These are phyloP conservation scores for Colletotrichum sojae DNA, from an alignment of 2,329 filamentous ascomycete species.

Conservation along the genomic window DNA sequence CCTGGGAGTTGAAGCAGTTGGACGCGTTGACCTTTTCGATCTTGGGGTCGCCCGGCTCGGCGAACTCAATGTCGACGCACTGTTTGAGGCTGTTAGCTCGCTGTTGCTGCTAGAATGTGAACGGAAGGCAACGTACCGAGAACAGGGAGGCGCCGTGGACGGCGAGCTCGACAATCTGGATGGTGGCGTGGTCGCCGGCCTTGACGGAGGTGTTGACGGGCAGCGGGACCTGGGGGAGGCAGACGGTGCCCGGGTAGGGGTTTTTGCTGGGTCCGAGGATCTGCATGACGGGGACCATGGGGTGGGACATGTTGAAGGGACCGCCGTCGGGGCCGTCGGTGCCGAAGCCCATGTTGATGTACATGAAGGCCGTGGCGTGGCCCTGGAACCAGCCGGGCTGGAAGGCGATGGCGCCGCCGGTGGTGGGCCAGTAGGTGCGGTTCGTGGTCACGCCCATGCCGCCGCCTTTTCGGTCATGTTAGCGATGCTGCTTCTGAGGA, in stretches of 20 bases:
- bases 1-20: slow-evolving; percentile 91
- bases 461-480: slow-evolving; percentile 73
- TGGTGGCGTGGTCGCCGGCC: slow-evolving; percentile 89
- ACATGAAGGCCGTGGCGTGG: slow-evolving; percentile 85
- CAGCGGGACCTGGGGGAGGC: slow-evolving; percentile 89
- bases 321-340: slow-evolving; percentile 73
- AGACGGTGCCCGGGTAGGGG: slow-evolving; percentile 90
- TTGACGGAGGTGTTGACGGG: slow-evolving; percentile 80
- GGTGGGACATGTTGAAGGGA: slow-evolving; percentile 88
- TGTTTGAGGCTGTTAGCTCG: slow-evolving; percentile 53
- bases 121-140: slow-evolving; percentile 70
- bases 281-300: slow-evolving; percentile 85
- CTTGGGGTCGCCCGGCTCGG: slow-evolving; percentile 77
- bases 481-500: slow-evolving; percentile 19
- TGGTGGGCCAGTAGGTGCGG: slow-evolving; percentile 91
- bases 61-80: slow-evolving; percentile 97
- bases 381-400: slow-evolving; percentile 98
- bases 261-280: slow-evolving; percentile 85
- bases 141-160: slow-evolving; percentile 87
- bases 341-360: slow-evolving; percentile 92
- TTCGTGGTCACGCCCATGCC: slow-evolving; percentile 84
- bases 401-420: slow-evolving; percentile 87
- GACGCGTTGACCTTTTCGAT: slow-evolving; percentile 80
- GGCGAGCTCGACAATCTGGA: slow-evolving; percentile 88
- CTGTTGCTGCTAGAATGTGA: neutral